Conservation (phyloP, 2,329 filamentous ascomycete genomes). For the Purpureocillium lavendulum region DNA sequence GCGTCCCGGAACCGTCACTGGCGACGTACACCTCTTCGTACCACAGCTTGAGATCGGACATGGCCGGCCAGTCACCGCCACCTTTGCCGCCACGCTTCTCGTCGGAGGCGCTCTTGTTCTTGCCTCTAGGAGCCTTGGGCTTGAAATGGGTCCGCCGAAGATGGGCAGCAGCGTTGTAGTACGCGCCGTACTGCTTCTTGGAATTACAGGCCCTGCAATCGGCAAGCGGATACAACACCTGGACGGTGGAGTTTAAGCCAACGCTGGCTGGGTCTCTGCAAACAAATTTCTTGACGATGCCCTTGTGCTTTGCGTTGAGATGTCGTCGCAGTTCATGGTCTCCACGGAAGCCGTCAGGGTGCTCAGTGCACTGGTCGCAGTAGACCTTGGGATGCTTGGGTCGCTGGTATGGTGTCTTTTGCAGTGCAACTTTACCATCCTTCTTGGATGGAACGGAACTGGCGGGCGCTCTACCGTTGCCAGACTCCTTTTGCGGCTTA, state of each 20-base stretch:
- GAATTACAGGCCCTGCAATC: conserved; percentile 78
- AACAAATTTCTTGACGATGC: conserved; percentile 45
- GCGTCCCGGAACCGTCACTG: conserved; percentile 28
- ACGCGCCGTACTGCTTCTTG: conserved; percentile 75
- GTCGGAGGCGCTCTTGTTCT: conserved; percentile 27
- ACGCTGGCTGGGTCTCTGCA: conserved; percentile 43
- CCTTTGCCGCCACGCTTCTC: conserved; percentile 48
- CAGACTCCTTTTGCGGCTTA: conserved; percentile 25
- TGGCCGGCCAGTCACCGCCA: conserved; percentile 45
- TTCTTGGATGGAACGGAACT: conserved; percentile 19
- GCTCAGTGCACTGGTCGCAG: conserved; percentile 62
- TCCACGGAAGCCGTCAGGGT: conserved; percentile 73
- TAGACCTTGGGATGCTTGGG: conserved; percentile 64
- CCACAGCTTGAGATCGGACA: conserved; percentile 52
- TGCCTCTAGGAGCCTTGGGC: conserved; percentile 42
- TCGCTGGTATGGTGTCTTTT: conserved; percentile 41
- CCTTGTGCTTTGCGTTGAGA: conserved; percentile 55
- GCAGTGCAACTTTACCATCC: conserved; percentile 35
- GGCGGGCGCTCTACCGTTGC: conserved; percentile 5
- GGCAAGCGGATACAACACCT: conserved; percentile 54
- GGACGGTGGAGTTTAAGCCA: conserved; percentile 33
- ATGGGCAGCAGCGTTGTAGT: conserved; percentile 93
- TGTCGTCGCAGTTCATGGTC: conserved; percentile 74
- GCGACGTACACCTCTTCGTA: conserved; percentile 43
- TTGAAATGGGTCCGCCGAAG: conserved; percentile 84